phyloP scores from a whole-genome alignment of 2,329 filamentous ascomycete species.

The Nigrospora oryzae region DNA sequence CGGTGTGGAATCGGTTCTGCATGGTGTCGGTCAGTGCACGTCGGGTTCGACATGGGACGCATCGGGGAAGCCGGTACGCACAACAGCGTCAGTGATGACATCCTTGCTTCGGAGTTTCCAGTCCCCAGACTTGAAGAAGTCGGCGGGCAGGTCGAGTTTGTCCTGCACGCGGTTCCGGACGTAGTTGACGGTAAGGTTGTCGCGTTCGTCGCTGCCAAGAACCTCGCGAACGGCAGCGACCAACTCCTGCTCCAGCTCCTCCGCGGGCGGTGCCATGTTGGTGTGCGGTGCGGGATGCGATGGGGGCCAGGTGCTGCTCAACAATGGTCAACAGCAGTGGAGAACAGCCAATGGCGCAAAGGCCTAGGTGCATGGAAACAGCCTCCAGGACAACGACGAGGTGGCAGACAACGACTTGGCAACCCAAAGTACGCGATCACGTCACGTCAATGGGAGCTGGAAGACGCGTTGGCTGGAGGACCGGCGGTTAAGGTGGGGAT shows the following conservation, averaged over 20 bases:
- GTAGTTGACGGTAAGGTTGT: conserved; percentile 46
- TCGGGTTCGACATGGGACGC: background rate
- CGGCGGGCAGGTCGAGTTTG: conserved; percentile 36
- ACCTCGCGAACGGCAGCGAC: conserved; percentile 36
- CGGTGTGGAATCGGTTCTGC: conserved; percentile 5
- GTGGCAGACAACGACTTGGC: too few species aligned
- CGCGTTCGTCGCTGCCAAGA: conserved; percentile 31
- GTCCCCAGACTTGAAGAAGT: conserved; percentile 36
- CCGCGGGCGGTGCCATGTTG: background rate
- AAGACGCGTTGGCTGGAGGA: too few species aligned
- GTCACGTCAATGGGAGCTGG: too few species aligned
- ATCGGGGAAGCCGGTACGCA: conserved; percentile 23
- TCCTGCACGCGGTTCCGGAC: conserved; percentile 45
- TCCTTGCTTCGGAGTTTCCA: conserved; percentile 54
- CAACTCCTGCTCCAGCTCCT: conserved; percentile 34
- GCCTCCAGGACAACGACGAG: too few species aligned
- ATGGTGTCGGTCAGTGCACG: conserved; percentile 6
- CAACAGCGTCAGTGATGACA: conserved; percentile 46
- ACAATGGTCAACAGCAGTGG: too few species aligned
- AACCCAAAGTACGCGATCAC: too few species aligned
- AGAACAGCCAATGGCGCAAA: too few species aligned
- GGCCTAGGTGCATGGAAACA: too few species aligned
- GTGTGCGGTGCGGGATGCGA: too few species aligned
- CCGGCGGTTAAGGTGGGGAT: too few species aligned
- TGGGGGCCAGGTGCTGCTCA: too few species aligned